These are phyloP conservation scores for Selaginella moellendorffii DNA, from an alignment of 75 land plant genomes.

Conservation along the genomic window DNA sequence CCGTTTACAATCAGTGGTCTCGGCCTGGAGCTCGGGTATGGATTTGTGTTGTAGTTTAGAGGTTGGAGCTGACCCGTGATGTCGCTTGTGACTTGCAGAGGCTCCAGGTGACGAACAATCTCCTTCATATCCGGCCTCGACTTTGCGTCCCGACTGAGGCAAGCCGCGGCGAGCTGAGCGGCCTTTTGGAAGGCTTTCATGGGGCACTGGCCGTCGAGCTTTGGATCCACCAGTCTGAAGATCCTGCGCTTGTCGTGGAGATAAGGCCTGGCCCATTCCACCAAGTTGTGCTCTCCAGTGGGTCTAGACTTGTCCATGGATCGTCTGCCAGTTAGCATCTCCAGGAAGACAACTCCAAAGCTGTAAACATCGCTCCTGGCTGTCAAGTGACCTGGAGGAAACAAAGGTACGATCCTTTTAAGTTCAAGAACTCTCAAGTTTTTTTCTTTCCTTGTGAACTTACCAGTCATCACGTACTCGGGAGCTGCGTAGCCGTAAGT, in stretches of 20 bases:
- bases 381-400: conserved; percentile 40
- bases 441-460: neutral
- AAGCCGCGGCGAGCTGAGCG: conserved; percentile 53
- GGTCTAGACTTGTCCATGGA: conserved; percentile 43
- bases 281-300: conserved; percentile 30
- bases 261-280: conserved; percentile 39
- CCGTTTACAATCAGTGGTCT: neutral
- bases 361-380: conserved; percentile 53
- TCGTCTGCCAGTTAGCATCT: conserved; percentile 30
- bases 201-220: conserved; percentile 31
- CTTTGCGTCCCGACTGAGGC: conserved; percentile 50
- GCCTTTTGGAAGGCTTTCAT: conserved; percentile 27
- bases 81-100: conserved; percentile 36
- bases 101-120: conserved; percentile 52
- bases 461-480: conserved; percentile 14
- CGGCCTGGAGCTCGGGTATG: neutral
- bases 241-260: conserved; percentile 29
- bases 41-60: neutral
- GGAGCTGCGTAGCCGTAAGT: conserved; percentile 3
- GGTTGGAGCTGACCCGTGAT: conserved; percentile 1
- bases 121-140: conserved; percentile 65
- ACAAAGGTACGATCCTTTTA: conserved; percentile 1
- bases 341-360: conserved; percentile 58
- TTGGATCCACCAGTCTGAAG: conserved; percentile 29
- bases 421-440: neutral